Evolutionary conservation across 2,329 filamentous ascomycete genomes (phyloP).

Genomic region (Penicillium sp.): DNA sequence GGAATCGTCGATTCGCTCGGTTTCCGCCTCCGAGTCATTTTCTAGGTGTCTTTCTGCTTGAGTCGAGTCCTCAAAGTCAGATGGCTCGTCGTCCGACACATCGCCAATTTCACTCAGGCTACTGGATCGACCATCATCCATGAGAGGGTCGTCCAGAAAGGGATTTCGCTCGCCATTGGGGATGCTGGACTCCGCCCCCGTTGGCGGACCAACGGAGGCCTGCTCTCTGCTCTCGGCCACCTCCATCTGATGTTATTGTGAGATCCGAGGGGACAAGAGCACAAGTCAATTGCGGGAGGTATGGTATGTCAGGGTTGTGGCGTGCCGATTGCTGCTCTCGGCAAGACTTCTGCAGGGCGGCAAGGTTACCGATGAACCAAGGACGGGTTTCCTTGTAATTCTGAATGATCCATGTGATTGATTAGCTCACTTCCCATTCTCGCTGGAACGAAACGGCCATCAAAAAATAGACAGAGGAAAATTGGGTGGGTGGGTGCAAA

Average conservation of each 20-base stretch:
- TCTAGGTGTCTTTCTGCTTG: constrained; percentile 54
- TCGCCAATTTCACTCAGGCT: constrained; percentile 90
- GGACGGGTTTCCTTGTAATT: constrained; percentile 9
- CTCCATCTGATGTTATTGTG: constrained; percentile 32
- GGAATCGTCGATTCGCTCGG: constrained; percentile 86
- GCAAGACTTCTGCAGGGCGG: constrained; percentile 13
- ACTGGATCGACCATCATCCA: constrained; percentile 72
- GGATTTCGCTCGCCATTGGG: constrained; percentile 36
- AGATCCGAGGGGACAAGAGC: constrained; percentile 2
- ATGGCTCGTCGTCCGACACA: constrained; percentile 59
- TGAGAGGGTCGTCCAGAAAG: constrained; percentile 39
- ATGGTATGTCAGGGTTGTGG: constrained; percentile 1
- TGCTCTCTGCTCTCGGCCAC: constrained; percentile 36
- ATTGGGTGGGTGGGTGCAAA: constrained; percentile 18
- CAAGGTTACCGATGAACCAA: constrained; percentile 17
- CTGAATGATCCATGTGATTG: constrained; percentile 18
- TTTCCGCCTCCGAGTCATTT: constrained; percentile 80
- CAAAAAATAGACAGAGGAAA: constrained; percentile 13
- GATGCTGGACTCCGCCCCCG: constrained; percentile 29
- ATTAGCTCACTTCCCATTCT: constrained; percentile 27
- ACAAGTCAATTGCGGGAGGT: constrained; percentile 1
- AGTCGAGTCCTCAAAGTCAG: constrained; percentile 46
- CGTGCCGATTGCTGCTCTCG: constrained; percentile 15
- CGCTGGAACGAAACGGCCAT: constrained; percentile 7
- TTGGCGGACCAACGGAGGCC: constrained; percentile 31